These are phyloP conservation scores for Perkinsus marinus DNA, from an alignment of 169 alveolate species.

Conservation along the genomic window DNA sequence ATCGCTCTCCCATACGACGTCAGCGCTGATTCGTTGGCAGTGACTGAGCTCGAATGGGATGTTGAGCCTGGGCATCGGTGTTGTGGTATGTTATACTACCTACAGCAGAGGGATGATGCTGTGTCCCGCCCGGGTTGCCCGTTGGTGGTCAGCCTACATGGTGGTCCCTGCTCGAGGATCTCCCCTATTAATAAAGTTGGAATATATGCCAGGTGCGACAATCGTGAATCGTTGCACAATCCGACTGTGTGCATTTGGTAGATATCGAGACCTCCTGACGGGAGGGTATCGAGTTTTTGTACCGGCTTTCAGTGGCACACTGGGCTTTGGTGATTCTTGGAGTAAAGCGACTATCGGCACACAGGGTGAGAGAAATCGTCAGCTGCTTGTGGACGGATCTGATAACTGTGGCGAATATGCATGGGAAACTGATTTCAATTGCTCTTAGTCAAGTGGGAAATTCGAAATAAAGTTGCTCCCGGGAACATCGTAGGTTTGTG, in stretches of 20 bases:
- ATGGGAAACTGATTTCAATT: no score
- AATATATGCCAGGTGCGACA: background rate
- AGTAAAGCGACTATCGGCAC: background rate
- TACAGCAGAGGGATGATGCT: background rate
- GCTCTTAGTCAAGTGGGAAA: no score
- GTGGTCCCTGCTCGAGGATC: background rate
- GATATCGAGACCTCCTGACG: background rate
- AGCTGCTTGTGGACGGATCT: no score
- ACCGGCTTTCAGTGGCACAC: background rate
- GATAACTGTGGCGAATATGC: no score
- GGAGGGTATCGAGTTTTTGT: background rate
- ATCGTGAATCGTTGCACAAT: background rate
- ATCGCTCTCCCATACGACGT: background rate
- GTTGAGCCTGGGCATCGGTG: background rate
- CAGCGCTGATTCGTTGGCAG: background rate
- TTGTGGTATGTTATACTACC: background rate
- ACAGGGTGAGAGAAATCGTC: background rate
- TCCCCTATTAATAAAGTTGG: background rate
- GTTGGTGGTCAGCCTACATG: background rate
- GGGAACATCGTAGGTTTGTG: no score
- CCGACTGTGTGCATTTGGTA: background rate
- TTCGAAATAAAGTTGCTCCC: no score
- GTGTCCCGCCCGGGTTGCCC: background rate
- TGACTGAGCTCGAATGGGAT: background rate
- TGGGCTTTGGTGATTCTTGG: background rate